These are phyloP conservation scores for Porphyra umbilicalis DNA, from an alignment of 31 red algal species.

Conservation along the genomic window DNA sequence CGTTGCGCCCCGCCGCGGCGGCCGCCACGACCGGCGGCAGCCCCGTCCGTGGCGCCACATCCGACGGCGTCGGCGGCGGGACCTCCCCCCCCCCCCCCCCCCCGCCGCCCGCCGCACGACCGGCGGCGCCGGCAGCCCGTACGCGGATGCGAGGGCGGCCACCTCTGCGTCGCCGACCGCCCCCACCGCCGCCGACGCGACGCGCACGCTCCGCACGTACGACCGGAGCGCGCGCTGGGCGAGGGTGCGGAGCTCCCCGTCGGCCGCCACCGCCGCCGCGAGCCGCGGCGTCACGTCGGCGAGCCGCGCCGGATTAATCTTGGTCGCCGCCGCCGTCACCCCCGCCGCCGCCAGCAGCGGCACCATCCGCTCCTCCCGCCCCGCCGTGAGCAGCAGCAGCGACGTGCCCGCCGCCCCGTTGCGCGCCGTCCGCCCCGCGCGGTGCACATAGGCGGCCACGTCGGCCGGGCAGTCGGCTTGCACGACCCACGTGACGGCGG, in stretches of 20 bases:
- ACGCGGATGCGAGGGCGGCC: not conserved
- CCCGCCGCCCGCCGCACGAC: not conserved
- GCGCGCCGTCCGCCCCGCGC: conserved; percentile 94
- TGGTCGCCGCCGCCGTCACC: conserved; percentile 17
- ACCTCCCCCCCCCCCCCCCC: not conserved
- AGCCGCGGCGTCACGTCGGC: conserved; percentile 28
- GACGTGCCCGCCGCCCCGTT: conserved; percentile 60
- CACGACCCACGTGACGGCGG: conserved; percentile 91
- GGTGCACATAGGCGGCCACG: conserved; percentile 80
- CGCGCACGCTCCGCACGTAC: conserved; percentile 55
- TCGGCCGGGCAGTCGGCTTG: conserved; percentile 92
- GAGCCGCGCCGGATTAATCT: conserved; percentile 33
- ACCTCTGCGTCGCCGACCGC: not conserved
- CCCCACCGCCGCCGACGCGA: not conserved
- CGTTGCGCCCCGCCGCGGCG: not conserved
- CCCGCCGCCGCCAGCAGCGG: conserved; percentile 26
- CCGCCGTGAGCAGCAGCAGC: conserved; percentile 63
- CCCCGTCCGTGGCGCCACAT: not conserved
- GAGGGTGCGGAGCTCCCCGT: conserved; percentile 62
- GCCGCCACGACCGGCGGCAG: not conserved
- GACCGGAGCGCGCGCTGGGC: conserved; percentile 73
- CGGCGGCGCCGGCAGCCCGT: not conserved
- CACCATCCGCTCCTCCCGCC: conserved; percentile 58
- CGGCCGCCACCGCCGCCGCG: conserved; percentile 46
- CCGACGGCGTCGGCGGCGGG: not conserved